phyloP scores from a whole-genome alignment of 257 asterid species.

The Henckelia pumila region DNA sequence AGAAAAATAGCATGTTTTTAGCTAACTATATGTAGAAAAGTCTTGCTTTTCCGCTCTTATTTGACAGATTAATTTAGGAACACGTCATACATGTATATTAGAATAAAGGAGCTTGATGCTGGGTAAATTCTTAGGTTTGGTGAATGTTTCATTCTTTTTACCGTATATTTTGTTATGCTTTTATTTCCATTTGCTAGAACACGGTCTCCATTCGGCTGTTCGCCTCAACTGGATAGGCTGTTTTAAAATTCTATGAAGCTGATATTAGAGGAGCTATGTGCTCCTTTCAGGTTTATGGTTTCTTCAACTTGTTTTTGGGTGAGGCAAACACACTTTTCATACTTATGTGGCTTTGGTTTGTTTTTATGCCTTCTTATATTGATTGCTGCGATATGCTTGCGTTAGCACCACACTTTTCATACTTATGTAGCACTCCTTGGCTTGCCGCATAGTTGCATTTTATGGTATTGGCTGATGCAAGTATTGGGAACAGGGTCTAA shows the following conservation, averaged over 20 bases:
- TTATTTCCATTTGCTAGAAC: too few species aligned
- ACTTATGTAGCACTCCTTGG: conserved; percentile 2
- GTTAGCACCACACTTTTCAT: conserved; percentile 4
- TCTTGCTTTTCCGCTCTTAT: too few species aligned
- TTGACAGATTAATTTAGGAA: too few species aligned
- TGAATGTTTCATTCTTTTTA: too few species aligned
- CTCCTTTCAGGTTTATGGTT: not conserved
- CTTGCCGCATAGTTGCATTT: conserved; percentile 1
- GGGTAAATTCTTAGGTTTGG: too few species aligned
- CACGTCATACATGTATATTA: too few species aligned
- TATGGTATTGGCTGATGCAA: conserved; percentile 24
- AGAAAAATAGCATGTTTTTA: not conserved
- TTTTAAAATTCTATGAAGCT: not conserved
- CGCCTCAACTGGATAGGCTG: conserved; percentile 6
- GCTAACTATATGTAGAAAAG: too few species aligned
- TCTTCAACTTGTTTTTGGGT: too few species aligned
- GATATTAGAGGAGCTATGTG: not conserved
- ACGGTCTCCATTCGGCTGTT: not conserved
- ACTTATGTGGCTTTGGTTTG: too few species aligned
- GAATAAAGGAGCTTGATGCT: too few species aligned
- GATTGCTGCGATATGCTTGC: not conserved
- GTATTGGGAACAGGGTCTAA: conserved; percentile 58
- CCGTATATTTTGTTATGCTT: too few species aligned
- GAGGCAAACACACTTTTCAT: too few species aligned
- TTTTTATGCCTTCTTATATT: not conserved